Percentiles rank a stretch among this genome's conserved stretches.
Evolutionary conservation across 2,329 filamentous ascomycete species (phyloP).

Genomic region (Paracorniculantispora psalliotae): DNA sequence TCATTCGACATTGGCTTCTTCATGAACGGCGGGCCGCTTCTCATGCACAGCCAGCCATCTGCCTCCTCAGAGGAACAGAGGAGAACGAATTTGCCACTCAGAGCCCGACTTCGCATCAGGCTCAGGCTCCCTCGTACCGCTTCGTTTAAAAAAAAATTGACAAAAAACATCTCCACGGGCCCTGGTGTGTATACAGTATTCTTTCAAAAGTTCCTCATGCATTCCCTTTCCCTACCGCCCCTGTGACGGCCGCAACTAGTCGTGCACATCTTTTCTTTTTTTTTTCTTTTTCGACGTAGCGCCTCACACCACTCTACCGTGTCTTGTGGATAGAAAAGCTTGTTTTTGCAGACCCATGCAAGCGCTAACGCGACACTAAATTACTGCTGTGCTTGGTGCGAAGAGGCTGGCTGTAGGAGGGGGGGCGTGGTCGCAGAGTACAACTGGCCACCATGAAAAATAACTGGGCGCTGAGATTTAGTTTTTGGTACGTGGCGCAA

Average conservation of each 20-base stretch:
- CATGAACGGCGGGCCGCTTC: no score
- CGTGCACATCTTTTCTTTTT: background rate
- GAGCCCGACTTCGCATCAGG: background rate
- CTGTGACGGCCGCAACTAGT: background rate
- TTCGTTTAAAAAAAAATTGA: background rate
- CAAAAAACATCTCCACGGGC: background rate
- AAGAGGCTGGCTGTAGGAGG: background rate
- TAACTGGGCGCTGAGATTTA: background rate
- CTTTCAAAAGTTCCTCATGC: background rate
- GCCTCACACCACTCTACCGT: background rate
- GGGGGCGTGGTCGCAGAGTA: background rate
- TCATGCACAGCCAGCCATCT: no score
- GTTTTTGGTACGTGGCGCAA: background rate
- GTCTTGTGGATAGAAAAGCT: conserved; percentile 7
- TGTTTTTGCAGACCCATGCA: conserved; percentile 5
- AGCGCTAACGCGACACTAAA: background rate
- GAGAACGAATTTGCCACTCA: background rate
- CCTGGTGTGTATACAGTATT: conserved; percentile 3
- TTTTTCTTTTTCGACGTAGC: conserved; percentile 2
- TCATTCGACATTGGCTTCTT: no score
- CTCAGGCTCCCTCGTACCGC: background rate
- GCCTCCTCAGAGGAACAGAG: background rate
- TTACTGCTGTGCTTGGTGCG: background rate
- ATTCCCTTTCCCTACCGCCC: background rate
- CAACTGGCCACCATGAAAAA: background rate